Evolutionary conservation across 73 alveolate species (phyloP).

Genomic region (Tetrahymena elliotti): DNA sequence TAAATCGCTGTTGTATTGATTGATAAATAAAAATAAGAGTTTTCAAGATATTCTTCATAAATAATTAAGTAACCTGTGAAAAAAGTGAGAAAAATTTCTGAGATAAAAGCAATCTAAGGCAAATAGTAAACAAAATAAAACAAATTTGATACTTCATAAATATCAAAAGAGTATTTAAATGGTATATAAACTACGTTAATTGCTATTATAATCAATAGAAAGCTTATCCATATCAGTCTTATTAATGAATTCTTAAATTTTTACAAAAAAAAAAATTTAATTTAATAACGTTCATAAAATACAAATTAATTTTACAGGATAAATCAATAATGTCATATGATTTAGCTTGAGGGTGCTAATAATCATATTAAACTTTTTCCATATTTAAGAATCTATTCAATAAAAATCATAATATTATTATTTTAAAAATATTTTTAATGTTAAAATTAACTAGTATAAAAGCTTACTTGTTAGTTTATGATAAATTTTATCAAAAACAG

Average conservation of each 20-base stretch:
- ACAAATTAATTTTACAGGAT: not conserved
- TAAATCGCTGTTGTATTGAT: not conserved
- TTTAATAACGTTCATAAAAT: not conserved
- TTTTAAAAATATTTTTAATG: not conserved
- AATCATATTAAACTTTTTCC: not conserved
- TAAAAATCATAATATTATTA: not conserved
- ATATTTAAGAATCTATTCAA: not conserved
- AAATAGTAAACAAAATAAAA: not conserved
- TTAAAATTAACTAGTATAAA: not conserved
- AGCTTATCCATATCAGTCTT: not conserved
- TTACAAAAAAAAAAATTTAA: not conserved
- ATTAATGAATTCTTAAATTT: not conserved
- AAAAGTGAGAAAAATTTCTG: not conserved
- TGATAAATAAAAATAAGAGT: not conserved
- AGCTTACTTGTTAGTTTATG: not conserved
- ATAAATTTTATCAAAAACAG: not conserved
- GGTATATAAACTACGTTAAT: not conserved
- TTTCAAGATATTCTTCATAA: not conserved
- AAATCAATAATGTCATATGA: not conserved
- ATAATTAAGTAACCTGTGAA: not conserved
- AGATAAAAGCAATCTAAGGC: not conserved
- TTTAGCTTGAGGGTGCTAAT: not conserved
- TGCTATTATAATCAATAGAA: not conserved
- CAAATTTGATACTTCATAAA: not conserved
- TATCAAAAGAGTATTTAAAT: not conserved